phyloP scores from a whole-genome alignment of 495 filamentous ascomycete species.

The Friedmanniomyces endolithicus region DNA sequence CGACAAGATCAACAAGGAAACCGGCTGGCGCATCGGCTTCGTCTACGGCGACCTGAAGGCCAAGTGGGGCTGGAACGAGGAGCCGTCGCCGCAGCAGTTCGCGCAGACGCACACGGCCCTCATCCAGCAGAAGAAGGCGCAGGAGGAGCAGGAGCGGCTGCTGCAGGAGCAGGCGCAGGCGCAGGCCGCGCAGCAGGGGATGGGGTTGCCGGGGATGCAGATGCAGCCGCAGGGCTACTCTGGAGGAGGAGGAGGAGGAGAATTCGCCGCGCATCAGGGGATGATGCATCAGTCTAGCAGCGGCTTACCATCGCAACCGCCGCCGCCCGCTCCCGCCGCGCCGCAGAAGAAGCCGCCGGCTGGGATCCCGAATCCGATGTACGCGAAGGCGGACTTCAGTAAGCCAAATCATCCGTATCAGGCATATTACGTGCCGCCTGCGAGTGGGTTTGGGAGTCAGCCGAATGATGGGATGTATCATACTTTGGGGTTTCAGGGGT shows the following conservation, averaged over 20 bases:
- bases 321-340: conserved; percentile 2
- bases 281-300: not conserved
- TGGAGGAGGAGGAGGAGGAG: not conserved
- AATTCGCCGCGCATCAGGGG: too few relatives aligned
- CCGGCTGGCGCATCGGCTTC: conserved; percentile 62
- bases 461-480: conserved; percentile 1
- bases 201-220: not conserved
- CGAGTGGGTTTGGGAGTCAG: not conserved
- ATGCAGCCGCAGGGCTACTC: conserved; percentile 3
- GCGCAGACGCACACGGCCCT: conserved; percentile 19
- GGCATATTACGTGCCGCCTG: conserved; percentile 35
- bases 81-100: conserved; percentile 26
- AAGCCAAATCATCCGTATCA: conserved; percentile 66
- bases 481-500: conserved; percentile 1
- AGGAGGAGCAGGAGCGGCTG: conserved; percentile 9
- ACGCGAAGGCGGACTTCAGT: conserved; percentile 55
- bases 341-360: conserved; percentile 26
- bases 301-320: not conserved
- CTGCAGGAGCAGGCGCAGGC: conserved; percentile 7
- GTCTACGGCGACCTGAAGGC: conserved; percentile 56
- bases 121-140: conserved; percentile 14
- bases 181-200: not conserved
- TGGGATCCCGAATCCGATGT: conserved; percentile 52
- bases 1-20: conserved; percentile 57
- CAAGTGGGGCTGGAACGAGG: conserved; percentile 65